Base-by-base conservation (phyloP, 805 yeast genomes). In the Candida tallmaniae region DNA sequence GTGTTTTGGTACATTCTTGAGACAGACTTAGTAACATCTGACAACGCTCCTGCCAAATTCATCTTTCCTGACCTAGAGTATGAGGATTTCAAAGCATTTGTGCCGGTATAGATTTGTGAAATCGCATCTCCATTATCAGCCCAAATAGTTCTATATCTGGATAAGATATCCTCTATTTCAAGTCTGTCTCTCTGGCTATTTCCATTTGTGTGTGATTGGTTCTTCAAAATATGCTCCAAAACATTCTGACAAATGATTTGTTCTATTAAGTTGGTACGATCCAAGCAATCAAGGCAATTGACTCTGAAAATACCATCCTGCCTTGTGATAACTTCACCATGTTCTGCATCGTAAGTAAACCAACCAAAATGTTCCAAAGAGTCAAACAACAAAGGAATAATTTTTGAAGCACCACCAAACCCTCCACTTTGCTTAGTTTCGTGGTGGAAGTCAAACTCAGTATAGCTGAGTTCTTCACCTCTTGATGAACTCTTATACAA, bases 31-130 rank as follows among this genome's bases (percentile, higher is more conserved):
- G 97, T 88, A 4, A 94, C 96, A 61, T 93, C 99, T 0, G 96
- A 83, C n/a, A 93, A 60, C 0, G 97, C 96, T 23, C 97, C 97
- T 0, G 97, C 97, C 35, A 93, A 62, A 28, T 90, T 87, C 97
- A 89, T 88, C 51, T 89, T 90, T 16, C 98, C 98, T 19, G 85
- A 80, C 53, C 99, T 74, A 2, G 97, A 85, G 52, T 83, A 93
- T 4, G 96, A 87, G 0, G 96, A 85, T 58, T 93, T 93, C 39
- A 75, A 51, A 0, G 80, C 80, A 48, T 69, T 70, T 1, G 81
- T 75, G 4, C 75, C 71, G 3, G 80, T 73, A 47, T 79, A 79
- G 40, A 77, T 80, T 30, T 69, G 75, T 8, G 83, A 76, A 17
- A 79, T 73, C 14, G 73, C 76, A 47, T 79, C 84, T 1, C 84